Evolutionary conservation across 1,139 yeast genomes (phyloP), one percentile per base, ranked within the genome.

Genomic region (Debaryomyces fabryi): DNA sequence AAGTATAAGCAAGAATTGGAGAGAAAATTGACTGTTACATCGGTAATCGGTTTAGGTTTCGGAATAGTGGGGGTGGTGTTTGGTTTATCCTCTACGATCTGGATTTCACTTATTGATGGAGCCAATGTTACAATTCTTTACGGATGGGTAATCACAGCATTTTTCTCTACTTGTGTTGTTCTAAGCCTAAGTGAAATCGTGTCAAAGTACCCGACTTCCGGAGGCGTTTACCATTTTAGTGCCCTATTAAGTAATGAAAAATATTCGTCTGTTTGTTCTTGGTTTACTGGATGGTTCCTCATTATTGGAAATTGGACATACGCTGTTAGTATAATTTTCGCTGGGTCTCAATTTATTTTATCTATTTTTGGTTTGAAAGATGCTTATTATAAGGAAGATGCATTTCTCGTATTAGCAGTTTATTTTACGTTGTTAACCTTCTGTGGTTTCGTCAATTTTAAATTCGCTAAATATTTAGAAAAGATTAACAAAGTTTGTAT

Each of bases 1-100:
- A 80, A 81, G 49, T 86, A 86, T 61, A 84, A 85, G 54, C 90
- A 85, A 59, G 86, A 83, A 45, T 69, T 86, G 50, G 83, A 82
- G 50, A 74, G 88, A 54, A 83, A 85, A 52, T 72, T 86, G 50
- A 78, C 88, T 0, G 86, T 86, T 2, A 72, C 82, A 0, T 83
- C 90, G 0, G 81, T 86, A 32, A 80, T 86, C 39, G 93, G 92
- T 1, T 67, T 86, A 25, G 91, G 93, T 1, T 85, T 86, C 60
- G 83, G 90, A 1, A 67, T 86, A 23, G 86, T 86, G 92, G 88
- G 88, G 18, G 91, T 88, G 0, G 92, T 91, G 0, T 77, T 86
- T 61, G 91, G 92, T 0, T 74, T 86, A 58, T 82, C 89, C 4
- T 82, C 88, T 1, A 85, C 90, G 0, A 71, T 86, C 59, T 81